Conservation (phyloP, 768 basidiomycete genomes). For the Leccinum ochraceum region DNA sequence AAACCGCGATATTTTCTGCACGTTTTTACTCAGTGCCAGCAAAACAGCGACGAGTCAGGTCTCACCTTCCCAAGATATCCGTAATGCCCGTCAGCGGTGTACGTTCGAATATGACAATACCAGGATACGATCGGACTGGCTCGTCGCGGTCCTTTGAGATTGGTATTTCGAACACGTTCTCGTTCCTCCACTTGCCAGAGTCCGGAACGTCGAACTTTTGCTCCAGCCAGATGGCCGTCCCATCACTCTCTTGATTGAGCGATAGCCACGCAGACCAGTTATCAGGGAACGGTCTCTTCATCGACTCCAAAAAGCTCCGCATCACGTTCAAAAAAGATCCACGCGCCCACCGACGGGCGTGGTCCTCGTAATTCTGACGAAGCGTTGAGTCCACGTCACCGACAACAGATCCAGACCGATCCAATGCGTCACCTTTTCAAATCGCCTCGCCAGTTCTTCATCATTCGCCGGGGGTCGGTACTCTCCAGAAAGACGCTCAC, state of each 20-base stretch:
- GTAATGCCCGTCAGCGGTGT: slow-evolving; percentile 61
- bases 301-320: slow-evolving; percentile 40
- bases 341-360: slow-evolving; percentile 70
- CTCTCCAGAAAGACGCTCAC: slow-evolving; percentile 40
- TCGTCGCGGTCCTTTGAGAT: slow-evolving; percentile 23
- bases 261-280: slow-evolving; percentile 76
- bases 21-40: slow-evolving; percentile 1
- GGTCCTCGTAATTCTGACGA: slow-evolving; percentile 67
- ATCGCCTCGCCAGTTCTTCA: slow-evolving; percentile 61
- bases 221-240: slow-evolving; percentile 80
- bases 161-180: slow-evolving; percentile 63
- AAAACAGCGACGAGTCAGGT: slow-evolving; percentile 1
- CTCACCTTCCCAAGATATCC: slow-evolving; percentile 70
- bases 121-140: slow-evolving; percentile 44
- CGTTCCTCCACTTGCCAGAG: slow-evolving; percentile 63
- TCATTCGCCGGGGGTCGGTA: slow-evolving; percentile 60
- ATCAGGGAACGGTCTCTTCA: slow-evolving; percentile 29
- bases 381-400: slow-evolving; percentile 6
- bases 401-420: not conserved
- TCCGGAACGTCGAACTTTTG: slow-evolving; percentile 70
- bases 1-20: slow-evolving; percentile 67
- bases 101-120: slow-evolving; percentile 74
- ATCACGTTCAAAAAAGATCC: slow-evolving; percentile 60
- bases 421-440: slow-evolving; percentile 57
- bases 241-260: slow-evolving; percentile 68